Evolutionary conservation across 225 moss, liverwort and hornwort genomes (phyloP), one percentile per base, ranked within the genome.

Genomic region (Marchantia polymorpha): DNA sequence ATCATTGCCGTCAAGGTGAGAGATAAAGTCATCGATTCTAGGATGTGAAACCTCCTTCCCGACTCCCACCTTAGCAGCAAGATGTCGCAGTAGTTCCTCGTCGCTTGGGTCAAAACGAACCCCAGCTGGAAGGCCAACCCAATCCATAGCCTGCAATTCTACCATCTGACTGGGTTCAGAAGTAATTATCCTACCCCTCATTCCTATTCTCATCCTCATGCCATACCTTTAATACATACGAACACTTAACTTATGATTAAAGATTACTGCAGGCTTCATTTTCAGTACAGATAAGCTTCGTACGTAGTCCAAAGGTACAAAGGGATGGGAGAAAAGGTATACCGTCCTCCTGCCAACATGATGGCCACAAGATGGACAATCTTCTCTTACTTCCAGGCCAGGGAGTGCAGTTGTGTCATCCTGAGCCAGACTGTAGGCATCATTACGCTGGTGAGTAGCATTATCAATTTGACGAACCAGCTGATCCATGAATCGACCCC

Each of bases 41-140:
- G 84, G 87, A 79, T 96, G 96, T 5, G 90, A 79, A 46, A 49
- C 77, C 23, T 20, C 77, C 29, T 64, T 54, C 51, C 81, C 88
- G 10, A 74, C 78, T 47, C 93, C 94, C 31, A 89, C 82, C 76
- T 92, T 85, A 7, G 89, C 81, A 16, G 77, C 82, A 78, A 96
- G 82, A 80, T 96, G 96, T 3, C 85, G 87, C 10, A 94, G 86
- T 15, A 96, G 85, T 74, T 96, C 94, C 79, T 96, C 96, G 20
- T 96, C 96, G 68, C 89, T 96, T 7, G 96, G 96, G 69, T 96
- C 96, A 83, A 96, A 96, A 47, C 92, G 90, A 52, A 96, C 92
- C 64, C 96, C 96, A n/a, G 92, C 91, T 65, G 95, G 95, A 69
- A 96, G 84, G 46, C 71, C 89, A 27, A 84, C 91, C 90, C 75